Evolutionary conservation across 257 asterid species (phyloP), one percentile per base, ranked within the genome.

Genomic region (Ajuga chamaepitys): DNA sequence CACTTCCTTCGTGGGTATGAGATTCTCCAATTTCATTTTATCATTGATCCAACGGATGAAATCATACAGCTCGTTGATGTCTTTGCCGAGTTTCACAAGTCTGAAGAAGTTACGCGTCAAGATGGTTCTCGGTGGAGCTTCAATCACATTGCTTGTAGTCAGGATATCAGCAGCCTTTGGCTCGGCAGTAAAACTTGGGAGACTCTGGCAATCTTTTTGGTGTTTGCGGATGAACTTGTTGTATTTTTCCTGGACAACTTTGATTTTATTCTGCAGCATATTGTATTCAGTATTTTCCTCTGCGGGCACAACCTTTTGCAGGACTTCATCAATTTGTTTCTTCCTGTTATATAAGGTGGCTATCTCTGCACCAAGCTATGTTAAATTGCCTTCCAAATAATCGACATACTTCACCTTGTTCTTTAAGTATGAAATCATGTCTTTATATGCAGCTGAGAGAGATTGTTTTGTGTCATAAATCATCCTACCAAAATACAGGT

Each of bases 401-500:
- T 3, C 11, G n/a, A 62, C 51, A 40, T 41, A 61, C 35, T 69
- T 35, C 4, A 20, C 64, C 48, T 62, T 70, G 50, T 45, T 34
- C 30, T 25, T 52, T 13, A 61, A 37, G 62, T 20, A 70, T 41
- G 4, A 53, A 41, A 26, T 0, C 48, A n/a, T 14, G 34, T 59
- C 68, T 50, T 60, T 59, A 13, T 61, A 70, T 44, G 53, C 62
- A 14, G 74, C 44, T 17, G 63, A 60, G 4, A 4, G 17, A 50
- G 26, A 20, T 12, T 37, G 62, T 8, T 16, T 66, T 10, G 52
- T 11, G 0, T 35, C 48, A 11, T 5, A 1, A 18, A 8, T 54
- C 72, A 67, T 55, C 73, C 73, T 67, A 41, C 22, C 38, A 25
- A 14, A 62, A n/a, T n/a, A n/a, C n/a, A n/a, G n/a, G n/a, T n/a